These are phyloP conservation scores for Calonectria pteridis DNA, from an alignment of 2,329 filamentous ascomycete genomes.

Conservation along the genomic window DNA sequence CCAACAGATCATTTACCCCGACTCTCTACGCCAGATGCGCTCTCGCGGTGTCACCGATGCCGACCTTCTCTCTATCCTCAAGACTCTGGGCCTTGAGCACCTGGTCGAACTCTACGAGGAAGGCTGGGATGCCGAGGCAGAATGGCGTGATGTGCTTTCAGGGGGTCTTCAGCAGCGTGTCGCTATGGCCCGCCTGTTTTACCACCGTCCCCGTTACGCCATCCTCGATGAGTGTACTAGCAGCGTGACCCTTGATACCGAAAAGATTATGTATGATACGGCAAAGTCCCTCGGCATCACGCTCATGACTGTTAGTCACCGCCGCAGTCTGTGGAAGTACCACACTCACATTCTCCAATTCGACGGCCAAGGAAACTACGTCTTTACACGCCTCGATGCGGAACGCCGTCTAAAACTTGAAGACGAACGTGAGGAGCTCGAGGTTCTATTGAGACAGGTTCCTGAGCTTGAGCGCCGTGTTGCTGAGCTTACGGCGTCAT, in stretches of 20 bases:
- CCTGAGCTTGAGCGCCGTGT: constrained; percentile 90
- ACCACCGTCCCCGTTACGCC: constrained; percentile 91
- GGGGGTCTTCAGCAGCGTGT: constrained; percentile 95
- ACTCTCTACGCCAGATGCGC: constrained; percentile 88
- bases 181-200: constrained; percentile 95
- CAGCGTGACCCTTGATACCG: constrained; percentile 93
- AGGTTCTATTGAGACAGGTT: constrained; percentile 85
- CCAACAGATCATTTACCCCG: constrained; percentile 97
- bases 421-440: constrained; percentile 96
- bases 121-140: constrained; percentile 93
- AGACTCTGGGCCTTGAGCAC: constrained; percentile 83
- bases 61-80: constrained; percentile 82
- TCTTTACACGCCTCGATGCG: constrained; percentile 91
- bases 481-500: constrained; percentile 74
- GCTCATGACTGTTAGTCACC: constrained; percentile 95
- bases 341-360: constrained; percentile 96
- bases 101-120: constrained; percentile 81
- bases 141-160: constrained; percentile 95
- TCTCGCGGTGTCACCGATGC: constrained; percentile 84
- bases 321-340: constrained; percentile 95
- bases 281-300: constrained; percentile 93
- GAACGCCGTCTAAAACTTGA: constrained; percentile 87
- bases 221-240: constrained; percentile 98
- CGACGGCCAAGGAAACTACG: constrained; percentile 90
- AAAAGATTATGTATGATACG: constrained; percentile 96